These are phyloP conservation scores for Melanomma pulvis-pyrius DNA, from an alignment of 495 filamentous ascomycete species.

Conservation along the genomic window DNA sequence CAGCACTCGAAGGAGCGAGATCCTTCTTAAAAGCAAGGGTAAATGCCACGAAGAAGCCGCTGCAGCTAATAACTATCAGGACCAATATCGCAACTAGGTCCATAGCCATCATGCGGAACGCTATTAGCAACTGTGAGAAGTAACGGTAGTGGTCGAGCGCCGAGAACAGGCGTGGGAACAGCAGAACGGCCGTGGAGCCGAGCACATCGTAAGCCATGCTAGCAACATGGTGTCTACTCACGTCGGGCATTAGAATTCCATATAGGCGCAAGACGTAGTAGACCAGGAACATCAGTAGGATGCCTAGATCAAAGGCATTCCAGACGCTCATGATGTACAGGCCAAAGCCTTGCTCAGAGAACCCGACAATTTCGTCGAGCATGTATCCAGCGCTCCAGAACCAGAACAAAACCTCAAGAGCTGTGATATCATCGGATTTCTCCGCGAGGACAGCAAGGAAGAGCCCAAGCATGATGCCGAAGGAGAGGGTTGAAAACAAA, in stretches of 20 bases:
- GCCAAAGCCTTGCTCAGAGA: conserved; percentile 91
- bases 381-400: conserved; percentile 96
- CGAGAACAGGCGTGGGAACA: conserved; percentile 88
- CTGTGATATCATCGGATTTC: conserved; percentile 73
- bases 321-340: conserved; percentile 96
- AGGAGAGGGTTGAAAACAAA: conserved; percentile 81
- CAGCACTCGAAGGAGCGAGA: conserved; percentile 66
- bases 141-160: conserved; percentile 92
- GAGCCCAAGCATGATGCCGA: conserved; percentile 77
- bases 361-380: conserved; percentile 91
- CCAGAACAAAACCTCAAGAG: conserved; percentile 87
- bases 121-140: conserved; percentile 90
- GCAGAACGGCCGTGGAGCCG: conserved; percentile 81
- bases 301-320: conserved; percentile 92
- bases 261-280: conserved; percentile 89
- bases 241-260: conserved; percentile 75
- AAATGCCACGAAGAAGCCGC: conserved; percentile 93
- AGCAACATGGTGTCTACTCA: conserved; percentile 64
- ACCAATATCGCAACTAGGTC: conserved; percentile 83
- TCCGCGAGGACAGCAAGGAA: conserved; percentile 75
- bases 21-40: conserved; percentile 72
- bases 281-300: conserved; percentile 78
- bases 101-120: conserved; percentile 87
- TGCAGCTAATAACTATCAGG: conserved; percentile 81
- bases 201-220: conserved; percentile 87